Conservation (phyloP, 345 rosid species). For the Arabidopsis arenosa region DNA sequence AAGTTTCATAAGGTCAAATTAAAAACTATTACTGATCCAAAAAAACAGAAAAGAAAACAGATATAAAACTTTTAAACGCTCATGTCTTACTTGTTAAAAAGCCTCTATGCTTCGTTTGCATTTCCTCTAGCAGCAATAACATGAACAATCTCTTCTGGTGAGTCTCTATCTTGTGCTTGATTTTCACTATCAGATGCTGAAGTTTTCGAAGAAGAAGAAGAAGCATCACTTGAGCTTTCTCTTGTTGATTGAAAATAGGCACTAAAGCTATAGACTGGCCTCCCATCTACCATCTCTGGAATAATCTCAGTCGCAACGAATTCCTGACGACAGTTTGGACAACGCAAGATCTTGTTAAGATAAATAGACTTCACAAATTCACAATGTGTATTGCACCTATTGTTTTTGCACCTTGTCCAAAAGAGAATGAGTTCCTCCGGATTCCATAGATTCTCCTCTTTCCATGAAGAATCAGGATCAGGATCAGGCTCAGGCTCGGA, state of each 20-base stretch:
- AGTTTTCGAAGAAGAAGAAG: constrained; percentile 21
- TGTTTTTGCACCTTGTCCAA: constrained; percentile 67
- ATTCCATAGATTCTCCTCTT: background rate
- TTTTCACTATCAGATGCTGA: constrained; percentile 36
- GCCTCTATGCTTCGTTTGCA: constrained; percentile 34
- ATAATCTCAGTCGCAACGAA: constrained; percentile 60
- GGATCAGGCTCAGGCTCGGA: background rate
- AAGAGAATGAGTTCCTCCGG: constrained; percentile 37
- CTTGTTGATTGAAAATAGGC: constrained; percentile 12
- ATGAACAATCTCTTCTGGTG: background rate
- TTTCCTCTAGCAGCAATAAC: constrained; percentile 28
- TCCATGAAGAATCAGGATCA: background rate
- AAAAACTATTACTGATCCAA: background rate
- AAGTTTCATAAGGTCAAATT: background rate
- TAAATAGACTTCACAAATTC: constrained; percentile 61
- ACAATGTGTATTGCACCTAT: constrained; percentile 66
- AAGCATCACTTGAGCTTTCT: constrained; percentile 31
- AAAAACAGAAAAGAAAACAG: background rate
- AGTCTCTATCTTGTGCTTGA: constrained; percentile 38
- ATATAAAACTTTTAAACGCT: no score
- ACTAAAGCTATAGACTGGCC: background rate
- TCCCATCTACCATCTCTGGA: constrained; percentile 7
- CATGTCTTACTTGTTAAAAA: no score
- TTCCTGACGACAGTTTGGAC: constrained; percentile 66
- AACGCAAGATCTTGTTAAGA: constrained; percentile 65